These are phyloP conservation scores for Pyricularia grisea DNA, from an alignment of 2,329 filamentous ascomycete genomes.

Conservation along the genomic window DNA sequence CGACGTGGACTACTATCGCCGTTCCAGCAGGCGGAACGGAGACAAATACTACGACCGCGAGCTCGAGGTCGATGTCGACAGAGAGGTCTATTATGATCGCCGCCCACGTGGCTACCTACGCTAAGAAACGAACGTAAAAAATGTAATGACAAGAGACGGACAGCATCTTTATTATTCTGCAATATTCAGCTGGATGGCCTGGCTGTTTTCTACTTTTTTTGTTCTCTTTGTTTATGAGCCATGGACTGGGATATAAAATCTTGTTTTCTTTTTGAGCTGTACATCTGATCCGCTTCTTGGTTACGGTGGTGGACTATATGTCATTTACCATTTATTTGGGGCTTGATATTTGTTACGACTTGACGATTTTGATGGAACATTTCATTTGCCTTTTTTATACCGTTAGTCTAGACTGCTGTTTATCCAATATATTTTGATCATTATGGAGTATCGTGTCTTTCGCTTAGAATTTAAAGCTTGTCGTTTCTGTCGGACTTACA, in stretches of 20 bases:
- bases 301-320: not conserved
- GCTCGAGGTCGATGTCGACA: constrained; percentile 57
- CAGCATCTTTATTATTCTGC: not conserved
- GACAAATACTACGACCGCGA: constrained; percentile 26
- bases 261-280: not conserved
- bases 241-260: not conserved
- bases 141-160: not conserved
- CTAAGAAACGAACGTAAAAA: constrained; percentile 7
- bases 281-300: not conserved
- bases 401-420: not conserved
- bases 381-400: not conserved
- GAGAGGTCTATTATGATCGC: constrained; percentile 57
- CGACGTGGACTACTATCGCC: constrained; percentile 16
- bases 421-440: not conserved
- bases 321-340: not conserved
- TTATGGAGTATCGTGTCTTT: not conserved
- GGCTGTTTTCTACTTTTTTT: not conserved
- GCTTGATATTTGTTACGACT: not conserved
- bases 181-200: not conserved
- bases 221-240: not conserved
- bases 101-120: constrained; percentile 18
- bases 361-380: not conserved
- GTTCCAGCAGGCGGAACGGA: constrained; percentile 18
- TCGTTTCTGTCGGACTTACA: not conserved
- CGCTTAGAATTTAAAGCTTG: not conserved